Evolutionary conservation across 2,329 filamentous ascomycete genomes (phyloP), one percentile per base, ranked within the genome.

Genomic region (Aspergillus sojae): DNA sequence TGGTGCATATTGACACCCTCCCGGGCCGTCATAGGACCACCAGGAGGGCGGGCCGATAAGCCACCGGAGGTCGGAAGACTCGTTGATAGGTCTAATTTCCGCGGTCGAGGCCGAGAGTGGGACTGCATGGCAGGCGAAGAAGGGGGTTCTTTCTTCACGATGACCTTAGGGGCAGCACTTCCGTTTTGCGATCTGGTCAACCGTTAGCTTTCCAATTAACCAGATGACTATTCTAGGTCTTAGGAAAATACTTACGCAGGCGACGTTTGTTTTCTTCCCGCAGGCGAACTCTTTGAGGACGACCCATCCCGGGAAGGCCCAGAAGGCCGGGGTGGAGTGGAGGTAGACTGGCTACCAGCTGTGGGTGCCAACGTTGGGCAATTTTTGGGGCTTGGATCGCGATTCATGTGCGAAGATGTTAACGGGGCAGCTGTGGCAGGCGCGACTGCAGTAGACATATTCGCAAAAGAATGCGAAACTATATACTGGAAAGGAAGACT

Each of bases 111-210:
- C 41, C 80, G 71, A 60, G 90, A 86, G 64, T 88, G 86, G 58
- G 88, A 84, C 73, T 80, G 79, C 62, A 95, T 87, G 67, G 91
- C 91, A 60, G 94, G 94, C 54, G 94, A 97, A 48, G 91, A 82
- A 14, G 80, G 88, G 39, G 94, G 94, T 79, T 99, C 95, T 80
- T 97, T 97, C 84, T 98, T 98, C 64, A 99, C 94, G 68, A 96
- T 86, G 67, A 97, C 96, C 81, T 92, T 94, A 46, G 92, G 91
- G 63, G 84, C 80, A 57, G 84, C 77, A 77, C 81, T 79, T 76
- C 85, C 83, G 79, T 70, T 73, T 60, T 75, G 75, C 4, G 74
- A 75, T 36, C 73, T 75, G 57, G 28, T 41, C 41, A 32, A 28
- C 14, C 16, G 16, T 55, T 7, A 55, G 52, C 21, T 21, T 36